phyloP scores from a whole-genome alignment of 176 grass and related monocot species.

The Alopecurus myosuroides region DNA sequence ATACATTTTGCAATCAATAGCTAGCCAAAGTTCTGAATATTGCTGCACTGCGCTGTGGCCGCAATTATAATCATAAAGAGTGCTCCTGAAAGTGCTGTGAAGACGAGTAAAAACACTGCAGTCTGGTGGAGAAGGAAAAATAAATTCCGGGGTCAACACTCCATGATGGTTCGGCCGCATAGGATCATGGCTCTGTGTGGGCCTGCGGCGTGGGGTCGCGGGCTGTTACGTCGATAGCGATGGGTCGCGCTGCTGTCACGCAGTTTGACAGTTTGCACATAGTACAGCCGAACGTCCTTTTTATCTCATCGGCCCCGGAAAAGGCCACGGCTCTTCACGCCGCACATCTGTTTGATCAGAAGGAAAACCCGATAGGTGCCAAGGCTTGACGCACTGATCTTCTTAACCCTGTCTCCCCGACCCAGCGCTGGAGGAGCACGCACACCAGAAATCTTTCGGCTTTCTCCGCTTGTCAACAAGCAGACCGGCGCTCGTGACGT shows the following conservation, averaged over 20 bases:
- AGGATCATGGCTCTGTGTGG: background rate
- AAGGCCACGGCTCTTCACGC: background rate
- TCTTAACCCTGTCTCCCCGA: background rate
- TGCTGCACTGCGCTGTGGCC: background rate
- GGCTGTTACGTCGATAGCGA: background rate
- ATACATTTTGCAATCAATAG: conserved; percentile 1
- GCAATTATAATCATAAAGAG: background rate
- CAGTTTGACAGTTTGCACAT: conserved; percentile 14
- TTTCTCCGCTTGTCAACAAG: background rate
- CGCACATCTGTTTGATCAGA: background rate
- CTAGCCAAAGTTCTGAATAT: background rate
- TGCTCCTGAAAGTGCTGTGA: background rate
- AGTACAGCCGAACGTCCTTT: background rate
- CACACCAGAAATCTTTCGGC: background rate
- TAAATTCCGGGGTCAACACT: background rate
- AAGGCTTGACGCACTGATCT: background rate
- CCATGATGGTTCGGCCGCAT: background rate
- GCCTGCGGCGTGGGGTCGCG: background rate
- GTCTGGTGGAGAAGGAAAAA: background rate
- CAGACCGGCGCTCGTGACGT: background rate
- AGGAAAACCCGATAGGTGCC: background rate
- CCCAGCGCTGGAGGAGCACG: background rate
- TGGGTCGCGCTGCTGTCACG: background rate
- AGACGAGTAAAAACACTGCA: background rate
- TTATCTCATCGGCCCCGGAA: background rate